phyloP scores from a whole-genome alignment of 768 basidiomycete species.

The Galerina marginata region DNA sequence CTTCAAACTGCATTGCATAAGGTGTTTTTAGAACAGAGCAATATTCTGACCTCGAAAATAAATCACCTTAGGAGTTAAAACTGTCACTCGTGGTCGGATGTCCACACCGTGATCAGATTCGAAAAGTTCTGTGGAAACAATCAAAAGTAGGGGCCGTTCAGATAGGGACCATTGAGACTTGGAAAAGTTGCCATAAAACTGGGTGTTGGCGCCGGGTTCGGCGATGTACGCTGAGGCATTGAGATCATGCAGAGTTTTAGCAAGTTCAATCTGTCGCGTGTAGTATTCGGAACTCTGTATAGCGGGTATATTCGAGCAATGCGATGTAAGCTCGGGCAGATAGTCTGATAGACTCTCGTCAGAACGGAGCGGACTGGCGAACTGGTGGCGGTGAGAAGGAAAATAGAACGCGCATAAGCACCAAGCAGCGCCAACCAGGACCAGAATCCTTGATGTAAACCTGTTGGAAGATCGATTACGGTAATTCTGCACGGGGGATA shows the following conservation, averaged over 20 bases:
- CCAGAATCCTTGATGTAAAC: background rate
- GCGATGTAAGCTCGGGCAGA: slow-evolving; percentile 23
- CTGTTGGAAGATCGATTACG: background rate
- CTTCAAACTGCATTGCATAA: slow-evolving; percentile 58
- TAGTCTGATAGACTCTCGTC: background rate
- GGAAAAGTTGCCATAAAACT: slow-evolving; percentile 79
- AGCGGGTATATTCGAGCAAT: slow-evolving; percentile 56
- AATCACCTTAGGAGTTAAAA: slow-evolving; percentile 70
- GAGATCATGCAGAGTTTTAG: slow-evolving; percentile 49
- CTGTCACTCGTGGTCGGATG: slow-evolving; percentile 47
- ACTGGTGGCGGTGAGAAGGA: background rate
- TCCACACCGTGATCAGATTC: background rate
- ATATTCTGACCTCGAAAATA: background rate
- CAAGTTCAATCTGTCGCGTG: slow-evolving; percentile 59
- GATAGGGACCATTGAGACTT: slow-evolving; percentile 67
- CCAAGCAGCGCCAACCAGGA: background rate
- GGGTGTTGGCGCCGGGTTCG: slow-evolving; percentile 76
- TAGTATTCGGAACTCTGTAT: slow-evolving; percentile 53
- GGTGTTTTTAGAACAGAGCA: background rate
- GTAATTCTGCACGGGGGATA: too few species aligned
- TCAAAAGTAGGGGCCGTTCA: slow-evolving; percentile 78
- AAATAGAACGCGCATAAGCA: background rate
- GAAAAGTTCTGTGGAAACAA: slow-evolving; percentile 53
- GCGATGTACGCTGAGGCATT: slow-evolving; percentile 75
- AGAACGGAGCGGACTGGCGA: background rate